Evolutionary conservation across 1,139 yeast species (phyloP).

Genomic region (Pichia sp.): DNA sequence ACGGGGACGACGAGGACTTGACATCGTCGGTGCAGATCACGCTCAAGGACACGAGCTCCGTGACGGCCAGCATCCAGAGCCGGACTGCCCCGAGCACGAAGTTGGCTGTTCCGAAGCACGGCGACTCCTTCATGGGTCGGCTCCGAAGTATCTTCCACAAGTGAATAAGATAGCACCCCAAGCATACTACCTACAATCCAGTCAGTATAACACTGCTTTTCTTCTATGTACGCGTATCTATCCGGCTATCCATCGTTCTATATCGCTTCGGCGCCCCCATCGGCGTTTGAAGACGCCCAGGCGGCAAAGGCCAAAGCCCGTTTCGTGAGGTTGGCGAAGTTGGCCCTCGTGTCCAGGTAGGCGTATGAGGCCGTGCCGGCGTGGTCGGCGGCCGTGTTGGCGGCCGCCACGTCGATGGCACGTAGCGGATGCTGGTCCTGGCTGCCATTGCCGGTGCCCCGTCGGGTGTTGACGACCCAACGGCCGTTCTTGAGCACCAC

Average conservation of each 20-base stretch:
- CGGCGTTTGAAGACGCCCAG: background rate
- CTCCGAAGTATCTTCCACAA: conserved; percentile 3
- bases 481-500: background rate
- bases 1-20: conserved; percentile 18
- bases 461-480: background rate
- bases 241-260: background rate
- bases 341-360: conserved; percentile 40
- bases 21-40: conserved; percentile 29
- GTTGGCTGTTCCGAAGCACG: background rate
- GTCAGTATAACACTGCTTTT: no score
- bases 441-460: background rate
- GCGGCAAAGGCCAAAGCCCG: conserved; percentile 33
- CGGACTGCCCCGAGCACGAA: background rate
- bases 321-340: conserved; percentile 41
- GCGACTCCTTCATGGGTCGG: conserved; percentile 1
- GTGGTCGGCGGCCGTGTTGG: conserved; percentile 42
- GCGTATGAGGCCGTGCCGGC: conserved; percentile 45
- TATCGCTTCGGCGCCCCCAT: background rate
- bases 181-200: background rate
- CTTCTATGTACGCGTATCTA: background rate
- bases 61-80: conserved; percentile 9
- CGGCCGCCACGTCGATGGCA: conserved; percentile 44
- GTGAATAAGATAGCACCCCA: background rate
- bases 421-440: conserved; percentile 33
- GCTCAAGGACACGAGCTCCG: conserved; percentile 24